Evolutionary conservation across 805 yeast species (phyloP).

Genomic region (Debaryomyces hansenii): DNA sequence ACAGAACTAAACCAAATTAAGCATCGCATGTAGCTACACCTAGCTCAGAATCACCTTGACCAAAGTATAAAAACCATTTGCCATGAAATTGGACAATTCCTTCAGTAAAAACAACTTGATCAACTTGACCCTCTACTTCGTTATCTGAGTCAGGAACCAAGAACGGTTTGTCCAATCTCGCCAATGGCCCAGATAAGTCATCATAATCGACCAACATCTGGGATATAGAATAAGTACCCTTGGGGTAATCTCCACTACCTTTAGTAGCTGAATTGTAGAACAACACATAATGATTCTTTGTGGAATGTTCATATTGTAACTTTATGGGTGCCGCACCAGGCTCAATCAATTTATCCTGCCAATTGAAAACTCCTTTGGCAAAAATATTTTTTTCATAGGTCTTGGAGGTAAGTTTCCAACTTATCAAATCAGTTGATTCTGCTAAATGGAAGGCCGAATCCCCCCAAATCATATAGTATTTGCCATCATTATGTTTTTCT

Average conservation of each 20-base stretch:
- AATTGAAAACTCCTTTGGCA: conserved; percentile 26
- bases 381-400: conserved; percentile 20
- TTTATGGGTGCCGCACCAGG: conserved; percentile 45
- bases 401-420: conserved; percentile 28
- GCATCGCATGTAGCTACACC: conserved; percentile 40
- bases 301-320: conserved; percentile 17
- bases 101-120: conserved; percentile 43
- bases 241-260: conserved; percentile 31
- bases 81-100: conserved; percentile 44
- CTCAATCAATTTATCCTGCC: conserved; percentile 40
- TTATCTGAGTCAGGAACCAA: conserved; percentile 33
- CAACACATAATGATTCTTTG: conserved; percentile 33
- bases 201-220: conserved; percentile 45
- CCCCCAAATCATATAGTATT: conserved; percentile 46
- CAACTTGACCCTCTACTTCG: conserved; percentile 40
- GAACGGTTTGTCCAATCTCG: conserved; percentile 36
- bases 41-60: conserved; percentile 44
- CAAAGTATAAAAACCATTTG: conserved; percentile 41
- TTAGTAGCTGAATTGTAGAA: conserved; percentile 40
- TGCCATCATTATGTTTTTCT: conserved; percentile 30
- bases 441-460: conserved; percentile 41
- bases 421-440: conserved; percentile 29
- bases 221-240: conserved; percentile 34
- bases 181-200: conserved; percentile 35
- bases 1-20: background rate